Base-by-base conservation (phyloP, 371 early-diverging fungal genomes). In the Chytridium lagenaria region DNA sequence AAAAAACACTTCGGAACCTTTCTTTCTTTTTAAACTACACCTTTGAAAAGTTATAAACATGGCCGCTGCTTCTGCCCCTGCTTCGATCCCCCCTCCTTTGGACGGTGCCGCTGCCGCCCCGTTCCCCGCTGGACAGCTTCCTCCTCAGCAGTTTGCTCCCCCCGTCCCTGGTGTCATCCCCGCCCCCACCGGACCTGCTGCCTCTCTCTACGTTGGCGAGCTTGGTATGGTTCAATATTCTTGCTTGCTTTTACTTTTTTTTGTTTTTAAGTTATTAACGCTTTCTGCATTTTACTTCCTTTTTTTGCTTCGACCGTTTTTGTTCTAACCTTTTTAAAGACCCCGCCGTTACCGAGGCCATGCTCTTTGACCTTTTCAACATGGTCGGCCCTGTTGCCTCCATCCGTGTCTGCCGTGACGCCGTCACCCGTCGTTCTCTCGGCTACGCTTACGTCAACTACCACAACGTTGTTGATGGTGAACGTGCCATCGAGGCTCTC, bases 371-470 rank as follows among this genome's bases (percentile, higher is more conserved):
- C 81, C 89, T 96, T 85, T 98, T 98, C 91, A 95, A 91, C 90
- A 88, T 92, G 85, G 83, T 95, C 72, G 98, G 98, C 40, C 93
- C 97, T 38, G 98, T 98, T 77, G 94, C 95, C 68, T 94, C 94
- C 80, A 97, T 98, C 80, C 95, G 99, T 83, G 97, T 98, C 72
- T 98, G 98, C 88, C 91, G 98, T 79, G 99, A 98, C 86, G 94
- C 97, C 70, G 93, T 97, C 78, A 97, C 98, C 71, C 92, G 99
- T 71, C 94, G 97, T 76, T 93, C 93, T 75, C 89, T 98, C 78
- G 98, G 98, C 67, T 98, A 98, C 85, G 98, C 96, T 70, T 98
- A 98, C 83, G 98, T 98, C 82, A 98, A 98, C 94, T 98, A 90
- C 84, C 77, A 81, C 75, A 76, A 83, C 77, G 75, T 81, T 26